A percentile compares a stretch with the other conserved stretches of the same genome.
Evolutionary conservation across 2,329 filamentous ascomycete genomes (phyloP).

Genomic region (Aspergillus aculeatus): DNA sequence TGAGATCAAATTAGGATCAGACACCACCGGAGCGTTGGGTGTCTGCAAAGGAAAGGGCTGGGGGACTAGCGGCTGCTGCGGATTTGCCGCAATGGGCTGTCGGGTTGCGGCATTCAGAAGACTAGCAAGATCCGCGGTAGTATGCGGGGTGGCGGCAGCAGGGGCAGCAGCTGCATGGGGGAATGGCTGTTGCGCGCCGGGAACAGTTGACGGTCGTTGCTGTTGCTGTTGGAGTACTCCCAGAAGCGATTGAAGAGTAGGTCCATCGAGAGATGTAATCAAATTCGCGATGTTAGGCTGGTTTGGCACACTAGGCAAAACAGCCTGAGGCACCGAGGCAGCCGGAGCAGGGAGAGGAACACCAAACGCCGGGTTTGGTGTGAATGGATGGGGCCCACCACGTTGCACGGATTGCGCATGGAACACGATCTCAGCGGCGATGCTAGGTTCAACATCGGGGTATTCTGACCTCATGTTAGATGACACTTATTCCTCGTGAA

Average conservation of each 20-base stretch:
- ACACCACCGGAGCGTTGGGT: conserved; percentile 28
- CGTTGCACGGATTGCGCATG: conserved; percentile 51
- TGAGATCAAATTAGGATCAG: conserved; percentile 39
- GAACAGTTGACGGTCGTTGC: conserved; percentile 39
- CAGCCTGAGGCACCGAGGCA: conserved; percentile 32
- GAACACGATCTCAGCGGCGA: conserved; percentile 77
- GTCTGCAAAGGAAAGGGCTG: conserved; percentile 32
- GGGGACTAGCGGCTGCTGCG: conserved; percentile 28
- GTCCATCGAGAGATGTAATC: conserved; percentile 66
- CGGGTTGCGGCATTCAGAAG: conserved; percentile 41
- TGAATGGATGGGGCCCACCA: conserved; percentile 36
- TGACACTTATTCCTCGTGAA: neutral
- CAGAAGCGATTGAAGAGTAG: conserved; percentile 68
- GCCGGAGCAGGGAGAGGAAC: conserved; percentile 33
- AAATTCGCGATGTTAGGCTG: conserved; percentile 60
- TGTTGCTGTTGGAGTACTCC: conserved; percentile 52
- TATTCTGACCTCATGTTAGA: conserved; percentile 60
- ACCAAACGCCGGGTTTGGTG: conserved; percentile 37
- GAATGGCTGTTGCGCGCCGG: conserved; percentile 37
- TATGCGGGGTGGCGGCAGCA: conserved; percentile 31
- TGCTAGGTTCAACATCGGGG: conserved; percentile 71
- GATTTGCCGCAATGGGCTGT: conserved; percentile 33
- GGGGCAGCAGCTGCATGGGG: conserved; percentile 30
- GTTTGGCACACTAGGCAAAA: conserved; percentile 35
- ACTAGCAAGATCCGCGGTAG: conserved; percentile 42